Conservation (phyloP, 345 rosid species). For the Rhizophora mangle region DNA sequence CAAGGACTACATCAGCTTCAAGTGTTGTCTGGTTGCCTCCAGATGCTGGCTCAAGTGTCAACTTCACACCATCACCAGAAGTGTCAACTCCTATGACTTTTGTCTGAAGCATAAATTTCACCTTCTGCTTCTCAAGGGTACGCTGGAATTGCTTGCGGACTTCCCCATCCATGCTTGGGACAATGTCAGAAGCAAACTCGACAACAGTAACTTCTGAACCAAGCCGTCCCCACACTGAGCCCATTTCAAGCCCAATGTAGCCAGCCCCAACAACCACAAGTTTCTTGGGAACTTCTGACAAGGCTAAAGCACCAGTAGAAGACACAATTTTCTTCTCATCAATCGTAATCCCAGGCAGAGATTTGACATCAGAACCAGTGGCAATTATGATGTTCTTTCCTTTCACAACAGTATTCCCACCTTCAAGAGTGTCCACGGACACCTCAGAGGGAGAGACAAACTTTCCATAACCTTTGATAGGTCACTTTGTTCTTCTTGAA, state of each 20-base stretch:
- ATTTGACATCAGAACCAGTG: constrained; percentile 94
- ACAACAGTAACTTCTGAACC: constrained; percentile 98
- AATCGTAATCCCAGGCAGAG: constrained; percentile 88
- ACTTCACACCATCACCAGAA: constrained; percentile 70
- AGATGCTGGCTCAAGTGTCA: constrained; percentile 81
- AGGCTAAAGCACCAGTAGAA: constrained; percentile 87
- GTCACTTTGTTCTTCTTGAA: constrained; percentile 97
- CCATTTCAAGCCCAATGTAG: constrained; percentile 98
- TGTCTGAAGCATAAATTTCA: constrained; percentile 98
- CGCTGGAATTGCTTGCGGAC: constrained; percentile 95
- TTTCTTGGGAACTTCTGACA: constrained; percentile 80
- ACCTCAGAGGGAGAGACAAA: constrained; percentile 81
- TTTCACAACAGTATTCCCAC: constrained; percentile 68
- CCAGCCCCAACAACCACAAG: constrained; percentile 98
- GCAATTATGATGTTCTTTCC: constrained; percentile 92
- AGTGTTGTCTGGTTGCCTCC: constrained; percentile 83
- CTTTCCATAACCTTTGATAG: constrained; percentile 95
- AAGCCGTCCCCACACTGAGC: constrained; percentile 90
- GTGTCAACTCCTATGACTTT: constrained; percentile 88
- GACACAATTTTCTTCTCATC: constrained; percentile 94
- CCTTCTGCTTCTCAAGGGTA: constrained; percentile 87
- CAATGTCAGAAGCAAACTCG: constrained; percentile 91
- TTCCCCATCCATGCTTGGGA: constrained; percentile 96
- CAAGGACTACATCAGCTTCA: constrained; percentile 95
- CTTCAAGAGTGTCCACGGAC: constrained; percentile 82